These are phyloP conservation scores for Amaranthus tricolor DNA, from an alignment of 179 eudicot genomes.

Conservation along the genomic window DNA sequence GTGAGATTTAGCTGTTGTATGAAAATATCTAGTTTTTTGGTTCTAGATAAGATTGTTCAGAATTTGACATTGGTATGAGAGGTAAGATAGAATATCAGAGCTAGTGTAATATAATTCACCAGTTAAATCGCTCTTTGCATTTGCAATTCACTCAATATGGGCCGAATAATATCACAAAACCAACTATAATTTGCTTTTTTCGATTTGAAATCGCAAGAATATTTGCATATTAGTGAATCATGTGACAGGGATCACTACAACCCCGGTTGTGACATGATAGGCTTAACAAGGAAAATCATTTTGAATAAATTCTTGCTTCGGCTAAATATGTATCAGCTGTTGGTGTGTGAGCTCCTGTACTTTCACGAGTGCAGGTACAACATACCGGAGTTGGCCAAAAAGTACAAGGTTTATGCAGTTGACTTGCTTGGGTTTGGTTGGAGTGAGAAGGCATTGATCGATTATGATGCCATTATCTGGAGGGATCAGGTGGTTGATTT, in stretches of 20 bases:
- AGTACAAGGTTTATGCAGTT: constrained; percentile 83
- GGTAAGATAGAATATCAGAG: too few relatives aligned
- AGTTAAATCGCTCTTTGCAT: too few relatives aligned
- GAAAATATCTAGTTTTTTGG: neutral
- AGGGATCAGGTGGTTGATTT: constrained; percentile 89
- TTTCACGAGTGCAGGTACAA: constrained; percentile 57
- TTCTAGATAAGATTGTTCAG: neutral
- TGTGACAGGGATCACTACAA: neutral
- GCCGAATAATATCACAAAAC: too few relatives aligned
- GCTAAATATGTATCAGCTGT: neutral
- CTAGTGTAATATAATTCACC: too few relatives aligned
- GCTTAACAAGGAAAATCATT: neutral
- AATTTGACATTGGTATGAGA: too few relatives aligned
- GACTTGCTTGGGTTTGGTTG: constrained; percentile 97
- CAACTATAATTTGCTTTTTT: neutral
- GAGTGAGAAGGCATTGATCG: constrained; percentile 96
- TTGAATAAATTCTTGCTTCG: neutral
- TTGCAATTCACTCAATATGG: too few relatives aligned
- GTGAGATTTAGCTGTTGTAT: neutral
- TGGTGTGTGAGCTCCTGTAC: constrained; percentile 4
- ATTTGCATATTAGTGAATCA: neutral
- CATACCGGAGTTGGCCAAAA: constrained; percentile 92
- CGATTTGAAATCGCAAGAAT: neutral
- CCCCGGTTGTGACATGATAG: neutral
- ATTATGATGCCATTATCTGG: constrained; percentile 92